Evolutionary conservation across 1,284 basidiomycete species (phyloP), one percentile per base, ranked within the genome.

Genomic region (Abortiporus biennis): DNA sequence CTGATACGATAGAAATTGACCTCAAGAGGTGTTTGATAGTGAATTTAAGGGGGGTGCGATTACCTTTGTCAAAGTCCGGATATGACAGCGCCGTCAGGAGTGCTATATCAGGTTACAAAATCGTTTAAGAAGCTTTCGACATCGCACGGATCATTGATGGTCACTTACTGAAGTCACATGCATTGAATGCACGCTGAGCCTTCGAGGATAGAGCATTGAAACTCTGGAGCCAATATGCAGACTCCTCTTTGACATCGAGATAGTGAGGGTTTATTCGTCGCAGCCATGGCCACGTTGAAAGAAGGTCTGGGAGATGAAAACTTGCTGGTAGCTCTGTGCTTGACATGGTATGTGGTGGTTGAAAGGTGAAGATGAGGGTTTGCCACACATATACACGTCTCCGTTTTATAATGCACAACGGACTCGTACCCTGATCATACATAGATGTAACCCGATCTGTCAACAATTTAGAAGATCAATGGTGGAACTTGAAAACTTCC

Each of bases 271-370:
- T 57, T n/a, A 55, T 30, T 5, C 44, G 39, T 5, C 56, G 45
- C 4, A 37, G 47, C 47, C 54, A 58, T 5, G 52, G 49, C 48
- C 58, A 60, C 21, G 49, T 32, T 3, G 46, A 42, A 11, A 58
- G 17, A 11, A 52, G 50, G 35, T 59, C 54, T 12, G 58, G 58
- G 27, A 60, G 33, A 27, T 29, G 37, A 39, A 29, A 29, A n/a
- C n/a, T n/a, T n/a, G n/a, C n/a, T n/a, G n/a, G n/a, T n/a, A n/a
- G n/a, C n/a, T n/a, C n/a, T n/a, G n/a, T n/a, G n/a, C n/a, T n/a
- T n/a, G n/a, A n/a, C n/a, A n/a, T n/a, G n/a, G n/a, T n/a, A n/a
- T n/a, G n/a, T n/a, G n/a, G n/a, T n/a, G n/a, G n/a, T n/a, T n/a
- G n/a, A n/a, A n/a, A n/a, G n/a, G n/a, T n/a, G n/a, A n/a, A n/a